Evolutionary conservation across 2,329 filamentous ascomycete genomes (phyloP).

Genomic region (Hypoxylon sp.): DNA sequence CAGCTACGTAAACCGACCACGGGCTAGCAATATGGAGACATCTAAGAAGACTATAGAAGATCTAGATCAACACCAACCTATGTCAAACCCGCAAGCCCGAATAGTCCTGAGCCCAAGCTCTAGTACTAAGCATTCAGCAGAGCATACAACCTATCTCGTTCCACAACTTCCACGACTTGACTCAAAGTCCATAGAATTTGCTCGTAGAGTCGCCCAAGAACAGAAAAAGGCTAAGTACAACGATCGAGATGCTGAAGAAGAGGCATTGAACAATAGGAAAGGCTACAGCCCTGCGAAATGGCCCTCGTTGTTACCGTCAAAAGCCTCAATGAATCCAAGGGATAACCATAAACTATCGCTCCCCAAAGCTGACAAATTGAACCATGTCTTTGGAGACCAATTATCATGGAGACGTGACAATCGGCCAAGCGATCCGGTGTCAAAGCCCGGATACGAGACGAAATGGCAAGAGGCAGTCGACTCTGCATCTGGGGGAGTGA

Average conservation of each 20-base stretch:
- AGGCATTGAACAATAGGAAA: neutral
- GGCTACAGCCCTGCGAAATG: neutral
- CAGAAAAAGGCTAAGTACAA: conserved; percentile 6
- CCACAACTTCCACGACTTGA: conserved; percentile 22
- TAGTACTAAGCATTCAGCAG: conserved; percentile 1
- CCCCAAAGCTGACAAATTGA: neutral
- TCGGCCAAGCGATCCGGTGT: neutral
- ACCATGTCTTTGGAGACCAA: neutral
- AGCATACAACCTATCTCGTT: conserved; percentile 1
- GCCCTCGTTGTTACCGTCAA: conserved; percentile 5
- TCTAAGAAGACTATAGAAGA: neutral
- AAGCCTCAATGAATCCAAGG: neutral
- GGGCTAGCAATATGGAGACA: neutral
- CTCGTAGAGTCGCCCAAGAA: conserved; percentile 19
- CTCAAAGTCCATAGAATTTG: conserved; percentile 33
- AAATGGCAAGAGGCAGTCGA: conserved; percentile 42
- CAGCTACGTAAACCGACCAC: neutral
- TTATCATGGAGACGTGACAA: neutral
- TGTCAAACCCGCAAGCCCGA: conserved; percentile 5
- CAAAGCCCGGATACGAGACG: conserved; percentile 16
- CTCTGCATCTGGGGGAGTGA: conserved; percentile 31
- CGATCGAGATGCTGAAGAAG: neutral
- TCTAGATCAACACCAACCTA: neutral
- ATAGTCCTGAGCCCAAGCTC: conserved; percentile 20
- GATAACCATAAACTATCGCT: neutral